Evolutionary conservation across 1,284 basidiomycete species (phyloP), one percentile per base, ranked within the genome.

Genomic region (Boletus sp.): DNA sequence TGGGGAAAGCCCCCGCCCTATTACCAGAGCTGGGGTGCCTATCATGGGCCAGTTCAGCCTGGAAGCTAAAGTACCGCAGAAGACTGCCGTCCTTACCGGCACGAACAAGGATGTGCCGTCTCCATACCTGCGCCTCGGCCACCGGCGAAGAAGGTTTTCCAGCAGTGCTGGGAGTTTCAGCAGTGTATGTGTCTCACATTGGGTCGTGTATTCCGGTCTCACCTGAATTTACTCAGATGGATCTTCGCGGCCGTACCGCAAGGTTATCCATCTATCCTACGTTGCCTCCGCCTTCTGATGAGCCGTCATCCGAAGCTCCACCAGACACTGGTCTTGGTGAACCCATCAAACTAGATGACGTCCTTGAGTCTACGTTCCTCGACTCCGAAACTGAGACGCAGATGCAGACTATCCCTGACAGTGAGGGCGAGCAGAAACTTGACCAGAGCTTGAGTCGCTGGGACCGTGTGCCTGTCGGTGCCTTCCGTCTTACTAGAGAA

Each of bases 321-420:
- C 71, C 73, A 3, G 67, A 69, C 15, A 59, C 69, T 45, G 72
- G 70, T 18, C 75, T 76, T 44, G 72, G 80, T n/a, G 80, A 84
- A 57, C 76, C 82, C 11, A 86, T 92, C 51, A 80, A 84, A 54
- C 78, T 92, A n/a, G 84, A 90, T 64, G 89, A 92, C 63, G 89
- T 92, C n/a, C 77, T 92, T 37, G 88, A 92, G 59, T 77, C 85
- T 1, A 84, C 89, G 0, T 83, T 89, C 71, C 76, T 92, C 16
- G 83, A 84, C 62, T 75, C 64, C 7, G 84, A 85, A 57, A 76
- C 80, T 6, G 78, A 79, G 58, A 56, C 53, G 46, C 65, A 61
- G 57, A 56, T 57, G 63, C 71, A 57, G 56, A 56, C 51, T 51
- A 63, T 55, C 61, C 70, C 24, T 58, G 69, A 65, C 68, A 72